Evolutionary conservation across 768 basidiomycete genomes (phyloP), one percentile per base, ranked within the genome.

Genomic region (Clavulina sp.): DNA sequence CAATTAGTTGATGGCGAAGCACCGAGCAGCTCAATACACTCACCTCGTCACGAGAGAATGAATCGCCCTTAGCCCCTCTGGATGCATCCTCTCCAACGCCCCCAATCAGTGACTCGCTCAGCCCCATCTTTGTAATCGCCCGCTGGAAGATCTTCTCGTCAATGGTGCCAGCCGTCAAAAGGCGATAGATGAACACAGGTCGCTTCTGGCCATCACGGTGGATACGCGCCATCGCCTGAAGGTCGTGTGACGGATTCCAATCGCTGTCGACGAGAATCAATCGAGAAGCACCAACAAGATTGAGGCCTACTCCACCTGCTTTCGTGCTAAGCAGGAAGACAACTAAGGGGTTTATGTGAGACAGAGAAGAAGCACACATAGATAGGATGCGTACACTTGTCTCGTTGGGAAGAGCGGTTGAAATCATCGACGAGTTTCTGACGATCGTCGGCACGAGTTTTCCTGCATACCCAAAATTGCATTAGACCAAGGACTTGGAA

Each of bases 161-260:
- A 57, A 97, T 95, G 1, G 88, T 79, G 5, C 91, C 88, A 9
- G 84, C 69, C 3, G 87, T 89, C 41, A 92, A 64, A 55, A 93
- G 76, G 28, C 87, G 75, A 61, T 92, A 92, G 46, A 95, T 91
- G 60, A 78, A 86, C 2, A 95, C 92, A 0, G 84, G 80, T 5
- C 78, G 73, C 60, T 87, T 92, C 67, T 99, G 93, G 0, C 93
- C 93, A 66, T 99, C 92, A 19, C 89, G 92, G 65, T 93, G 87
- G 61, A 92, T 93, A 47, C 93, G 77, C 49, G 91, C 93, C 93
- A 97, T 97, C 1, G 95, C 82, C 65, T 99, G 95, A 18, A 91
- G 64, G 66, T 99, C 95, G 48, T 48, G 78, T 81, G 84, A 86
- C 32, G 89, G 89, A 66, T 92, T 93, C 89, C 89, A 95, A 60